Base-by-base conservation (phyloP, 345 rosid species). In the Rhizophora mangle region DNA sequence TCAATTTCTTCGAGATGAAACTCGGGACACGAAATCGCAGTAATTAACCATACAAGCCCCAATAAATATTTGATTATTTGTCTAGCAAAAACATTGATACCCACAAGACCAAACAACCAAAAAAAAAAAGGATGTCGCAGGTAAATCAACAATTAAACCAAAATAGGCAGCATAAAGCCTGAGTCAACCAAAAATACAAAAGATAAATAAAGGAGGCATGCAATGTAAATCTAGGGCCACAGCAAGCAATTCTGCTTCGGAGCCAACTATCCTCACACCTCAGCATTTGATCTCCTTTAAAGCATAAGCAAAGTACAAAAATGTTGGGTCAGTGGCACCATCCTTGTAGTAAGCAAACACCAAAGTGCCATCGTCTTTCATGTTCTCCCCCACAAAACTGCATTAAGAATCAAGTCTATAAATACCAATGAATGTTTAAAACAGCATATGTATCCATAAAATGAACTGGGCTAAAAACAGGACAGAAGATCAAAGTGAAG, bases 281-380 rank as follows among this genome's bases (percentile, higher is more conserved):
- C 74, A 90, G 85, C 99, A 95, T 86, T 96, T 96, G 82, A 96
- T 71, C 83, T 96, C 99, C 86, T 89, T 92, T 89, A 96, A 79
- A 9, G 86, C 91, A 76, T 82, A 80, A 5, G 85, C 86, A 54
- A 96, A 86, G 82, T 96, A 90, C 84, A 96, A 80, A 85, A 96
- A 92, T 49, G 99, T 92, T 4, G 99, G 98, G 76, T 96, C 96
- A 0, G 86, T 54, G 4, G 96, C 93, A 76, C 97, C 98, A 0
- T 92, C 99, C 81, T 86, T 92, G 89, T 92, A 96, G 87, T 90
- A 89, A 58, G 99, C 97, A 72, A 96, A 81, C 59, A 96, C 99
- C 86, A 92, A 7, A 58, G 53, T 0, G 26, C 78, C 67, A 65
- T 96, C 96, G 71, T 92, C 97, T 1, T 71, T 75, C 98, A 92